Evolutionary conservation across 1,284 basidiomycete genomes (phyloP).

Genomic region (Leccinum subrobustum): DNA sequence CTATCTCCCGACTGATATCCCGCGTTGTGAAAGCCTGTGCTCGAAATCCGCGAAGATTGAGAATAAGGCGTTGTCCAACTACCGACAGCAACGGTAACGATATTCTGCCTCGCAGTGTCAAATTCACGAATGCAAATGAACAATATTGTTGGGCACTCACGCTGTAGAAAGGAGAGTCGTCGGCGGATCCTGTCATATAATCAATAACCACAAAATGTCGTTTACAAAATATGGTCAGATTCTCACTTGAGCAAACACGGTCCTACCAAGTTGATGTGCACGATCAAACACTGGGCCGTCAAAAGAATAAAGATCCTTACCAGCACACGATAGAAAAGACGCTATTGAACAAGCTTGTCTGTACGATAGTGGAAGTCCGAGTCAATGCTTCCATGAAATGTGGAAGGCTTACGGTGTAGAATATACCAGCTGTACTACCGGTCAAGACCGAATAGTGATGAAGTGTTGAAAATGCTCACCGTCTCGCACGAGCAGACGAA

Average conservation of each 20-base stretch:
- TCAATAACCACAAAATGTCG: background rate
- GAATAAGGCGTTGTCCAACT: slow-evolving; percentile 18
- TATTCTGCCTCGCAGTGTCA: slow-evolving; percentile 5
- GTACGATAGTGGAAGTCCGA: background rate
- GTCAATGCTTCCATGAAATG: background rate
- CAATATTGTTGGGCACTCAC: background rate
- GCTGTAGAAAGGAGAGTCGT: background rate
- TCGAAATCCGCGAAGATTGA: slow-evolving; percentile 19
- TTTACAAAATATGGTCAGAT: background rate
- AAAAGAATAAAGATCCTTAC: background rate
- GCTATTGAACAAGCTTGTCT: slow-evolving; percentile 9
- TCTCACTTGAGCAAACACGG: background rate
- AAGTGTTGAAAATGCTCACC: slow-evolving; percentile 2
- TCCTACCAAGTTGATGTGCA: slow-evolving; percentile 6
- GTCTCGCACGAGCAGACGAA: slow-evolving; percentile 10
- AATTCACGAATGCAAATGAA: background rate
- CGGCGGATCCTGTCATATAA: slow-evolving; percentile 8
- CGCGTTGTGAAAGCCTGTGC: background rate
- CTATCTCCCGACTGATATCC: slow-evolving; percentile 14
- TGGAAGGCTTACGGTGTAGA: slow-evolving; percentile 8
- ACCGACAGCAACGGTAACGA: slow-evolving; percentile 3
- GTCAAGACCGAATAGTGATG: background rate
- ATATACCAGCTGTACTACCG: slow-evolving; percentile 3
- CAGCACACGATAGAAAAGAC: slow-evolving; percentile 12
- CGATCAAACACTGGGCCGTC: background rate